Evolutionary conservation across 192 early-diverging fungal species (phyloP).

Genomic region (Pilobolus umbonatus): DNA sequence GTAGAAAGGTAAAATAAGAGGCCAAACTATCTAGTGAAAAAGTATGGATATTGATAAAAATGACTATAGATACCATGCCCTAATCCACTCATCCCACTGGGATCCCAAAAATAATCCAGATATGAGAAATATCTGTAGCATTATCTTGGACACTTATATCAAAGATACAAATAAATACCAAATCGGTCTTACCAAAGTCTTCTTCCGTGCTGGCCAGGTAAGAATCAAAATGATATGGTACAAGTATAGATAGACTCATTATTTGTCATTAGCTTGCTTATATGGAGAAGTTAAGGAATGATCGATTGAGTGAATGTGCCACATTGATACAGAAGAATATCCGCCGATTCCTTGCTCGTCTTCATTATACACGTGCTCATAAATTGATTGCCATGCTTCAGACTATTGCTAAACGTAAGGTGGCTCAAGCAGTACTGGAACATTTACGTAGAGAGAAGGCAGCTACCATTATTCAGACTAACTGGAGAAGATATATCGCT

Average conservation of each 20-base stretch:
- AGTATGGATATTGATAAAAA: background rate
- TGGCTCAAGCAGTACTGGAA: conserved; percentile 48
- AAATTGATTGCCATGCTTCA: conserved; percentile 64
- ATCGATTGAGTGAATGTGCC: conserved; percentile 79
- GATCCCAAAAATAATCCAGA: conserved; percentile 39
- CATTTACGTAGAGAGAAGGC: conserved; percentile 59
- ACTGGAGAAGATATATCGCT: conserved; percentile 60
- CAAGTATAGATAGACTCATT: background rate
- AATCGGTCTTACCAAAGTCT: conserved; percentile 93
- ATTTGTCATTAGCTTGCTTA: conserved; percentile 49
- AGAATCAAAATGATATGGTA: conserved; percentile 1
- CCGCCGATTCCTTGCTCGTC: conserved; percentile 61
- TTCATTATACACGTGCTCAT: conserved; percentile 49
- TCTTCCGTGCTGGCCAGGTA: conserved; percentile 94
- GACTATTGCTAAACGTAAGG: conserved; percentile 51
- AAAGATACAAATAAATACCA: conserved; percentile 84
- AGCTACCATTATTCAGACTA: conserved; percentile 72
- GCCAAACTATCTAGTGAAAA: background rate
- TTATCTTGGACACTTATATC: conserved; percentile 64
- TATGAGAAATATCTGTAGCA: conserved; percentile 50
- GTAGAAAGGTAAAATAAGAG: conserved; percentile 72
- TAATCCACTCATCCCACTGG: conserved; percentile 49
- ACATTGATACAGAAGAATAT: conserved; percentile 87
- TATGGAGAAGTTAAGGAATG: conserved; percentile 84
- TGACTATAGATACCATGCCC: conserved; percentile 54